phyloP scores from a whole-genome alignment of 192 early-diverging fungal genomes.

The Linnemannia hyalina region DNA sequence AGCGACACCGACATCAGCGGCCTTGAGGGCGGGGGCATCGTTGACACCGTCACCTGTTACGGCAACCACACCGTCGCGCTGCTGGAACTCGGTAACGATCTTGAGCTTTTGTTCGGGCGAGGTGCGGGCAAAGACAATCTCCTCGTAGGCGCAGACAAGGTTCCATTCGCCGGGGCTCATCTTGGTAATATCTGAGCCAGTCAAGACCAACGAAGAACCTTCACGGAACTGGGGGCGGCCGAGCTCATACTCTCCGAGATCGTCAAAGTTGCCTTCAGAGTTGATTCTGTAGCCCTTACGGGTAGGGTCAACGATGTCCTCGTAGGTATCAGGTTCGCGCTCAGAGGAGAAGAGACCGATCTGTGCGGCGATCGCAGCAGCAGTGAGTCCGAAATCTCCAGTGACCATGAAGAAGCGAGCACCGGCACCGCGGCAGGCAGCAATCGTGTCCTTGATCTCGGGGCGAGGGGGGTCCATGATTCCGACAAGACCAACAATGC shows the following conservation, averaged over 20 bases:
- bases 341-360: conserved; percentile 76
- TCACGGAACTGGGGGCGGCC: conserved; percentile 37
- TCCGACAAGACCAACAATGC: conserved; percentile 81
- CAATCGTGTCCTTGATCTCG: conserved; percentile 77
- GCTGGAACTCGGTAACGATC: conserved; percentile 77
- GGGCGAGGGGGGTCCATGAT: conserved; percentile 89
- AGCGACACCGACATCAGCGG: conserved; percentile 91
- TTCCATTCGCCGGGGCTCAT: conserved; percentile 82
- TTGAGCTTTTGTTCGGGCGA: conserved; percentile 88
- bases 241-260: conserved; percentile 26
- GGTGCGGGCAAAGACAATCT: conserved; percentile 90
- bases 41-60: conserved; percentile 96
- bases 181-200: conserved; percentile 73
- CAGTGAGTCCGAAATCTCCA: conserved; percentile 86
- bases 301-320: conserved; percentile 48
- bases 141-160: conserved; percentile 73
- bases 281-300: conserved; percentile 14
- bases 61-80: conserved; percentile 81
- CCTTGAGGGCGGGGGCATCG: conserved; percentile 91
- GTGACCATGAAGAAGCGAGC: conserved; percentile 91
- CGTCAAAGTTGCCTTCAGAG: conserved; percentile 32
- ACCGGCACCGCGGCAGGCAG: conserved; percentile 72
- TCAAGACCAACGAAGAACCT: conserved; percentile 66
- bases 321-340: conserved; percentile 43
- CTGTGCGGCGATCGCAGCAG: conserved; percentile 82